Evolutionary conservation across 2,329 filamentous ascomycete species (phyloP), one percentile per base, ranked within the genome.

Genomic region (Apiospora phragmitis): DNA sequence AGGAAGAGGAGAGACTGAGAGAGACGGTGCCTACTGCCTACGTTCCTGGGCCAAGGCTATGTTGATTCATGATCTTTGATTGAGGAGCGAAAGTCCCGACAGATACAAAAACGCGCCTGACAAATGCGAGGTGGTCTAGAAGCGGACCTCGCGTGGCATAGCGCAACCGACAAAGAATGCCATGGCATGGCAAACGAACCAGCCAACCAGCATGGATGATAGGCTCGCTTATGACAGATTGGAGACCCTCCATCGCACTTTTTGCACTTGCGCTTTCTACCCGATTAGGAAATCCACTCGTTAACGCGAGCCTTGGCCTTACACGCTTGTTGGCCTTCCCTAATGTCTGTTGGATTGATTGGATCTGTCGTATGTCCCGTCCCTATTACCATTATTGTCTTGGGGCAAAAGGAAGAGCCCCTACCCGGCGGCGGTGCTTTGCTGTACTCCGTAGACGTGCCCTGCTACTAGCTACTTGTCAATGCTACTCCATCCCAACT

Each of bases 201-300:
- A n/a, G n/a, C n/a, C n/a, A n/a, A n/a, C 16, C 18, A 21, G 18
- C 43, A 47, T 47, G 43, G 43, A 21, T 47, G 21, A 21, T 47
- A 32, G 32, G 55, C 55, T 62, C 55, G 55, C 55, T 62, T 62
- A 62, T n/a, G n/a, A n/a, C 12, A 62, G 4, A n/a, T 8, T 62
- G 55, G 24, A 32, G 49, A 32, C 49, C 11, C 24, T 26, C 24
- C 24, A 51, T 43, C 42, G 14, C 42, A 43, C 42, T 43, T 43
- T 21, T 43, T 43, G 42, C 42, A 43, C 16, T 43, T 16, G 16
- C 51, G 29, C 18, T 62, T 62, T 35, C 55, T 62, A 38, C 55
- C 55, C 55, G 55, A 62, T 62, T 62, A 62, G 55, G 55, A 35
- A 62, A 62, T 38, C 32, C 55, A 62, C 55, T 62, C 55, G 55